phyloP scores from a whole-genome alignment of 2,329 filamentous ascomycete species.

The Pestalotiopsis sp. region DNA sequence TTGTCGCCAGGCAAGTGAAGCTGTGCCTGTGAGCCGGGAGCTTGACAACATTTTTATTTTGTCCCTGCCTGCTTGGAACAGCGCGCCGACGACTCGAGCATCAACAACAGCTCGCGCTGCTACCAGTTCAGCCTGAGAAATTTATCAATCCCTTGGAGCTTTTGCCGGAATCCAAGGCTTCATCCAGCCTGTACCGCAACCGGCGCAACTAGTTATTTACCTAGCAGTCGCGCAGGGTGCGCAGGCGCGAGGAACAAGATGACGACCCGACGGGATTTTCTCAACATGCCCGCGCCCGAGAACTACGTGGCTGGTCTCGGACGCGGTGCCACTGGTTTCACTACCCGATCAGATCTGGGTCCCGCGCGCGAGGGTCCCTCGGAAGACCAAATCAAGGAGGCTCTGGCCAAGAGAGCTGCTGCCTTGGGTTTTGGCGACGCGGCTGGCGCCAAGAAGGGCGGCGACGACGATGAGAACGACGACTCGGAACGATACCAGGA shows the following conservation, averaged over 20 bases:
- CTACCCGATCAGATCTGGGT: conserved; percentile 93
- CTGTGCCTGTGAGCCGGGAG: no score
- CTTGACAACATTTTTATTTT: no score
- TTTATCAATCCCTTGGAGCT: neutral
- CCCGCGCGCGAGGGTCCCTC: conserved; percentile 93
- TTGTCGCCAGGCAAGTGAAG: no score
- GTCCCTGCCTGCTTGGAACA: no score
- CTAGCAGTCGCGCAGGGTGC: conserved; percentile 8
- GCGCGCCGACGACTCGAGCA: no score
- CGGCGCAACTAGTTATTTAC: neutral
- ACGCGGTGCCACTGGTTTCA: conserved; percentile 97
- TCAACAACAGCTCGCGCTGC: no score
- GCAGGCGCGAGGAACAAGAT: conserved; percentile 36
- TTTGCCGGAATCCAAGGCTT: neutral
- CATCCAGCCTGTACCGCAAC: neutral
- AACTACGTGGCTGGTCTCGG: conserved; percentile 96
- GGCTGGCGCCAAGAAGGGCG: conserved; percentile 62
- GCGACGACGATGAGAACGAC: conserved; percentile 69
- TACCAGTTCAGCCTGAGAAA: no score
- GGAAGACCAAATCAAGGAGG: conserved; percentile 98
- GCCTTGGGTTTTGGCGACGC: conserved; percentile 72
- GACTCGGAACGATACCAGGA: conserved; percentile 88
- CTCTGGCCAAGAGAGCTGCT: conserved; percentile 89
- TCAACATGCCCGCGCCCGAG: conserved; percentile 82
- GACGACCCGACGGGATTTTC: conserved; percentile 76